phyloP scores from a whole-genome alignment of 208 protist species.

The Herpetomonas tarakana region DNA sequence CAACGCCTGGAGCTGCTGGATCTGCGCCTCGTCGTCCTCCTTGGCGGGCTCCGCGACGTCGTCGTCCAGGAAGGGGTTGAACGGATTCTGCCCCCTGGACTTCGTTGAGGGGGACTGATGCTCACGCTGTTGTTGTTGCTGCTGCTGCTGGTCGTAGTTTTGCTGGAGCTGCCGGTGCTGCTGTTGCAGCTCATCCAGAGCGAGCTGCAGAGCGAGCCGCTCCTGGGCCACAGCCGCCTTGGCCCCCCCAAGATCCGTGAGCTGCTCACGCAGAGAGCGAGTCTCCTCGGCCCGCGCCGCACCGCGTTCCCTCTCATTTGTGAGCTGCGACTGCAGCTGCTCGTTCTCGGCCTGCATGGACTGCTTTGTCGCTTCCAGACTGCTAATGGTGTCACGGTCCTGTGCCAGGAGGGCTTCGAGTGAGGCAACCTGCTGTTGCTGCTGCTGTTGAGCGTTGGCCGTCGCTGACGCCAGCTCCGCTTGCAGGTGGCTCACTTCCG shows the following conservation, averaged over 20 bases:
- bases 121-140: background rate
- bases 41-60: background rate
- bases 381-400: background rate
- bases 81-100: background rate
- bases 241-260: too few relatives aligned
- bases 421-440: slow-evolving; percentile 7
- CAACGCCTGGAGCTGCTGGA: background rate
- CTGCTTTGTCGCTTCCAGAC: background rate
- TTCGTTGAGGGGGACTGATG: background rate
- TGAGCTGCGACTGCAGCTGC: slow-evolving; percentile 8
- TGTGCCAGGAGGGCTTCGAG: background rate
- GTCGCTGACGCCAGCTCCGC: background rate
- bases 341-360: background rate
- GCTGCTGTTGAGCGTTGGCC: background rate
- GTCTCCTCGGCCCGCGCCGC: background rate
- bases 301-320: background rate
- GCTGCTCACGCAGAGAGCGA: background rate
- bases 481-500: background rate
- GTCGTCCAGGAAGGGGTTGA: background rate
- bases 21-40: slow-evolving; percentile 2
- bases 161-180: slow-evolving; percentile 2
- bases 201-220: too few relatives aligned
- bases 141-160: background rate
- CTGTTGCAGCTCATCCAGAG: background rate
- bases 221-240: too few relatives aligned